Conservation (phyloP, 345 rosid genomes). For the Fremontodendron californicum region DNA sequence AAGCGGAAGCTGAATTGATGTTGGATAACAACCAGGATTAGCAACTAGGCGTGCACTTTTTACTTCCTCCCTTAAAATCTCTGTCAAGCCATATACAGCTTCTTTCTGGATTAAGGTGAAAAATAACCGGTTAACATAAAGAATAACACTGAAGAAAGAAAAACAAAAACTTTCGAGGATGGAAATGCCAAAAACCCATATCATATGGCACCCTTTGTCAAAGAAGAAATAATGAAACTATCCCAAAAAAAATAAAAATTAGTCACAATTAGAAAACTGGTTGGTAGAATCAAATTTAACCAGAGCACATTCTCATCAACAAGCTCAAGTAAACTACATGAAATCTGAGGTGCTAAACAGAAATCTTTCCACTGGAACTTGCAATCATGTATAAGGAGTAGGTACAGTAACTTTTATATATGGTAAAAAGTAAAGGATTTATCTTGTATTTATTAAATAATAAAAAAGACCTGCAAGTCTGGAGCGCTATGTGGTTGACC, state of each 20-base stretch:
- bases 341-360: not conserved
- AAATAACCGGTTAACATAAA: conserved; percentile 15
- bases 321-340: not conserved
- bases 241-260: not conserved
- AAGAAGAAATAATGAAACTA: not conserved
- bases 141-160: not conserved
- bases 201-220: not conserved
- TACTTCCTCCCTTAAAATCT: conserved; percentile 66
- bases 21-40: conserved; percentile 98
- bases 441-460: not conserved
- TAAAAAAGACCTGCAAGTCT: conserved; percentile 61
- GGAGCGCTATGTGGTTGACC: conserved; percentile 90
- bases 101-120: conserved; percentile 51
- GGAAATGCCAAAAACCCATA: not conserved
- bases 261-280: not conserved
- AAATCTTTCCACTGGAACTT: not conserved
- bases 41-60: conserved; percentile 73
- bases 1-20: conserved; percentile 93
- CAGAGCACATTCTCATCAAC: not conserved
- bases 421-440: not conserved
- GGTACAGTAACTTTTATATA: not conserved
- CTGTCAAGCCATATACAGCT: conserved; percentile 95
- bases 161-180: not conserved
- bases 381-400: not conserved
- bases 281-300: not conserved